Evolutionary conservation across 2,329 filamentous ascomycete species (phyloP).

Genomic region (Neofusicoccum ribis): DNA sequence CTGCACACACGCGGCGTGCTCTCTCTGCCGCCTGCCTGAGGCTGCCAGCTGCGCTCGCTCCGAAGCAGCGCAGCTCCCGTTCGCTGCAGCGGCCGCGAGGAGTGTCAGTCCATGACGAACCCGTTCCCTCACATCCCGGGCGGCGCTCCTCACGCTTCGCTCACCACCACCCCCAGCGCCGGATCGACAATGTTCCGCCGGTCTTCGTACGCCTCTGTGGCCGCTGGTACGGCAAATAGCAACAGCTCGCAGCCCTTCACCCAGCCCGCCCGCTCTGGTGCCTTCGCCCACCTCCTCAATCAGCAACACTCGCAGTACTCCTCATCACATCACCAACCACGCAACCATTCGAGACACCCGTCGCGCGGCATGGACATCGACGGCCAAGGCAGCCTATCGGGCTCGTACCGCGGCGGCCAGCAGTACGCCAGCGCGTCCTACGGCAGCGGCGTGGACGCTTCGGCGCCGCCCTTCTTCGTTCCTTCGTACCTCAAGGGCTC

Average conservation of each 20-base stretch:
- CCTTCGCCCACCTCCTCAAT: conserved; percentile 60
- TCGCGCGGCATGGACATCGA: conserved; percentile 43
- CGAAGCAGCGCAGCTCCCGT: conserved; percentile 2
- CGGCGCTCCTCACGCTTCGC: conserved; percentile 13
- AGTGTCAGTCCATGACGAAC: conserved; percentile 18
- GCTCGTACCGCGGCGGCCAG: conserved; percentile 3
- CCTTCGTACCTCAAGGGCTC: conserved; percentile 82
- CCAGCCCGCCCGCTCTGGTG: conserved; percentile 39
- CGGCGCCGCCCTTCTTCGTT: conserved; percentile 64
- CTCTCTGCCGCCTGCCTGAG: background rate
- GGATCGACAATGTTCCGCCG: conserved; percentile 42
- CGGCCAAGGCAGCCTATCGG: conserved; percentile 1
- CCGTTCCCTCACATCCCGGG: conserved; percentile 4
- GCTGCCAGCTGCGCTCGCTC: background rate
- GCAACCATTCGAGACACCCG: conserved; percentile 31
- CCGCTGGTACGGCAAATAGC: conserved; percentile 50
- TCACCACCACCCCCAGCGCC: conserved; percentile 14
- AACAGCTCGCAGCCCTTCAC: conserved; percentile 37
- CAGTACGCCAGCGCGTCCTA: conserved; percentile 28
- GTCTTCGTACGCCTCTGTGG: conserved; percentile 63
- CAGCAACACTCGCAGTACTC: conserved; percentile 33
- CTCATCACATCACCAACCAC: conserved; percentile 26
- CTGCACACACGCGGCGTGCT: background rate
- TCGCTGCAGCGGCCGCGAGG: conserved; percentile 8
- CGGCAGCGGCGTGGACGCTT: conserved; percentile 27